phyloP scores from a whole-genome alignment of 2,329 filamentous ascomycete species.

The Diaporthe caulivora region DNA sequence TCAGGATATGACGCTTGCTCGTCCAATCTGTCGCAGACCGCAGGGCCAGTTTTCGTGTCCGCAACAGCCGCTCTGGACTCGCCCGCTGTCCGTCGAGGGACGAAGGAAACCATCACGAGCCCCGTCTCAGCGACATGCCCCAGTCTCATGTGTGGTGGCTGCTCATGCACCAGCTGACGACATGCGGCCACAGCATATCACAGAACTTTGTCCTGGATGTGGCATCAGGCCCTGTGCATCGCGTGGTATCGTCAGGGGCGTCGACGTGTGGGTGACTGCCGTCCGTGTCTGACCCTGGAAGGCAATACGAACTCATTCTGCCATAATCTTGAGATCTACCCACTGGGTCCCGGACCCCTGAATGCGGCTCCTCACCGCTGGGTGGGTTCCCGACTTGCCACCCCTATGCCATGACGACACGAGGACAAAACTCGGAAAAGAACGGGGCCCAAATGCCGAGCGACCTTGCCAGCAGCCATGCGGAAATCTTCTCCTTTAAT shows the following conservation, averaged over 20 bases:
- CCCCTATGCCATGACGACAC: conserved; percentile 26
- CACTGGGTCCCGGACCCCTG: conserved; percentile 35
- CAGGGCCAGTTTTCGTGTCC: conserved; percentile 9
- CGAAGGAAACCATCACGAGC: background rate
- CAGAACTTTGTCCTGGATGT: background rate
- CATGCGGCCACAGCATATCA: background rate
- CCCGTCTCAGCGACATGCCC: background rate
- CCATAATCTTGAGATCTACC: conserved; percentile 31
- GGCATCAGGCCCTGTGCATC: background rate
- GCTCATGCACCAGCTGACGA: background rate
- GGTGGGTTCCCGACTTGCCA: conserved; percentile 29
- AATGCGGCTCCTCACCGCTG: conserved; percentile 29
- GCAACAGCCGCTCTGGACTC: background rate
- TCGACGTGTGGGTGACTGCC: conserved; percentile 36
- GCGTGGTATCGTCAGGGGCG: conserved; percentile 7
- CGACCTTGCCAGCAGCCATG: conserved; percentile 1
- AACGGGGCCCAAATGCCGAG: background rate
- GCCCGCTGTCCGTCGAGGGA: background rate
- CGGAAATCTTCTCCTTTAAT: background rate
- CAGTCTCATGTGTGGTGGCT: background rate
- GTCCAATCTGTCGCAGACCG: conserved; percentile 9
- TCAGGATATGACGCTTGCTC: conserved; percentile 26
- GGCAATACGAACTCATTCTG: conserved; percentile 26
- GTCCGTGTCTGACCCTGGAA: conserved; percentile 31
- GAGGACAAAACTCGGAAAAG: conserved; percentile 22